Conservation (phyloP, 2,329 filamentous ascomycete genomes). For the Allantophomopsis lycopodina region DNA sequence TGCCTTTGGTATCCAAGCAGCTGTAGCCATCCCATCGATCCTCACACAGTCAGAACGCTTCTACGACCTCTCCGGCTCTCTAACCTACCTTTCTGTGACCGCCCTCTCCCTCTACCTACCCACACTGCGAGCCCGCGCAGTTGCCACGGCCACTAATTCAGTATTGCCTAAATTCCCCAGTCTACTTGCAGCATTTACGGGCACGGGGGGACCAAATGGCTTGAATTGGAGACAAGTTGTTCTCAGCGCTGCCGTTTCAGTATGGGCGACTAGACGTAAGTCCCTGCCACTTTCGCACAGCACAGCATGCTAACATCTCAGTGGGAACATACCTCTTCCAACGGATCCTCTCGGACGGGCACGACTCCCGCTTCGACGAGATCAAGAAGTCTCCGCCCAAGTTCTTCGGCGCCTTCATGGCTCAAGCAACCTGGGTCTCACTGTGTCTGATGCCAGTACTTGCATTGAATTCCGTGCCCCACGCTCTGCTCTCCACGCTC, state of each 20-base stretch:
- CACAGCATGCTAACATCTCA: conserved; percentile 14
- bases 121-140: conserved; percentile 36
- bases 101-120: conserved; percentile 48
- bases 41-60: conserved; percentile 46
- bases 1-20: conserved; percentile 48
- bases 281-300: neutral
- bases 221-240: conserved; percentile 50
- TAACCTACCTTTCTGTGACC: conserved; percentile 53
- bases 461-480: conserved; percentile 46
- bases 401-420: conserved; percentile 39
- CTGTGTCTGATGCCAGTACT: conserved; percentile 53
- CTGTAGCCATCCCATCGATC: conserved; percentile 48
- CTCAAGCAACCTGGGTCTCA: conserved; percentile 55
- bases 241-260: conserved; percentile 35
- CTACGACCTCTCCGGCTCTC: conserved; percentile 53
- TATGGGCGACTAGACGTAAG: conserved; percentile 50
- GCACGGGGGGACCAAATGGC: conserved; percentile 21
- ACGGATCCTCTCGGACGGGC: conserved; percentile 42
- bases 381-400: conserved; percentile 36
- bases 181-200: conserved; percentile 28
- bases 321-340: conserved; percentile 52
- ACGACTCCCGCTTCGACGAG: conserved; percentile 42
- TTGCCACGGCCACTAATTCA: conserved; percentile 26
- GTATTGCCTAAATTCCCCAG: conserved; percentile 29
- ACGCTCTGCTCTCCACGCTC: conserved; percentile 32